phyloP scores from a whole-genome alignment of 169 alveolate genomes.

The Fabrea salina region DNA sequence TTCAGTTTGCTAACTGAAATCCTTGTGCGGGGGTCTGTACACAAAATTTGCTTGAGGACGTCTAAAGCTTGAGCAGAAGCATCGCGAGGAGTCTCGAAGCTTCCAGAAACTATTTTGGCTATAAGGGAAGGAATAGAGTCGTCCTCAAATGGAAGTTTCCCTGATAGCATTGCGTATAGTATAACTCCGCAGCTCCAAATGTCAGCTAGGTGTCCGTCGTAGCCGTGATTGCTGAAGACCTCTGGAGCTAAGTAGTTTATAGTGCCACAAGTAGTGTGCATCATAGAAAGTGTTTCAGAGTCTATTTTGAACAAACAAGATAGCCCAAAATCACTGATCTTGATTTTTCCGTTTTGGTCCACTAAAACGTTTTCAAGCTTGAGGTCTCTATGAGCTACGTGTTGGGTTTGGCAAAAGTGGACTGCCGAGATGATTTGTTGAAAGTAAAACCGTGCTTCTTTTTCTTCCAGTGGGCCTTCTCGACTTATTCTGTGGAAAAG shows the following conservation, averaged over 20 bases:
- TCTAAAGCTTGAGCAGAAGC: conserved; percentile 43
- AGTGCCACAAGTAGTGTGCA: conserved; percentile 83
- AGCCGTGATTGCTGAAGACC: conserved; percentile 69
- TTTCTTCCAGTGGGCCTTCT: conserved; percentile 59
- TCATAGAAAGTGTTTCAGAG: conserved; percentile 43
- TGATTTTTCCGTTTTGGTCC: conserved; percentile 66
- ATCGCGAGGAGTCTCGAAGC: conserved; percentile 50
- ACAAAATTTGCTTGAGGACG: conserved; percentile 59
- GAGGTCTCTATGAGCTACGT: conserved; percentile 78
- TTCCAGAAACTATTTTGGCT: conserved; percentile 53
- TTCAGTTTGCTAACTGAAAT: conserved; percentile 58
- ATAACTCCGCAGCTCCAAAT: conserved; percentile 84
- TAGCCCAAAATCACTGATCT: conserved; percentile 80
- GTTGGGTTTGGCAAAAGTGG: conserved; percentile 55
- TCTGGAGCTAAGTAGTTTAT: conserved; percentile 83
- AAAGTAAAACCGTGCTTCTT: conserved; percentile 64
- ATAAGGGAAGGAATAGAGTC: conserved; percentile 48
- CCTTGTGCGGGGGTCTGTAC: conserved; percentile 71
- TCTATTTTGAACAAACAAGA: conserved; percentile 59
- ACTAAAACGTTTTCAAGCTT: conserved; percentile 81
- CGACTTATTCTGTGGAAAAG: conserved; percentile 63
- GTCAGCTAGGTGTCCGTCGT: conserved; percentile 78
- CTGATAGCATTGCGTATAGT: conserved; percentile 68
- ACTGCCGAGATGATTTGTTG: conserved; percentile 71
- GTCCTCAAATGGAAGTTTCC: conserved; percentile 62